Percentiles rank a stretch among this genome's conserved stretches.
These are phyloP conservation scores for Echites panduratus DNA, from an alignment of 257 asterid genomes.

Conservation along the genomic window DNA sequence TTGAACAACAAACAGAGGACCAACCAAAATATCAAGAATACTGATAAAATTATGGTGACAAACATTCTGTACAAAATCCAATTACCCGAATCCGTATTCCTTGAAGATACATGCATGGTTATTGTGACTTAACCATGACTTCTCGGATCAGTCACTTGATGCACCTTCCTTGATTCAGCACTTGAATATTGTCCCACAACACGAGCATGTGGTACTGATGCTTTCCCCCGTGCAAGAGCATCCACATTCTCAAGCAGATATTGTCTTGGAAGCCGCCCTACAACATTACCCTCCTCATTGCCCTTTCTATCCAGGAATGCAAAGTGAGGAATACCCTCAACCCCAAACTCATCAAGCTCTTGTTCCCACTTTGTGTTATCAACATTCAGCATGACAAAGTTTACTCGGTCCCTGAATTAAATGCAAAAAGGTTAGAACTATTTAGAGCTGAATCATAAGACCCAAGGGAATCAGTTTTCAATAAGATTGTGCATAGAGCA, in stretches of 20 bases:
- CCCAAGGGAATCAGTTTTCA: not conserved
- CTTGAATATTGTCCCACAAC: constrained; percentile 75
- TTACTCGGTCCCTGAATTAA: constrained; percentile 62
- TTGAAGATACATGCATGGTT: not conserved
- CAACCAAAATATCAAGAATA: not conserved
- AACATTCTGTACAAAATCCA: not conserved
- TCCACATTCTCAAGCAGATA: constrained; percentile 78
- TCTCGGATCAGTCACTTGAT: constrained; percentile 71
- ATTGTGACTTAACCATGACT: constrained; percentile 65
- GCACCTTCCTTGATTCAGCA: constrained; percentile 65
- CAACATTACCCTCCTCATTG: constrained; percentile 91
- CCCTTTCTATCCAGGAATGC: constrained; percentile 86
- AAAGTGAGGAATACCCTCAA: constrained; percentile 97
- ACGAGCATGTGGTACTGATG: constrained; percentile 80
- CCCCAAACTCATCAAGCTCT: constrained; percentile 99
- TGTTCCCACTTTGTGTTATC: constrained; percentile 99
- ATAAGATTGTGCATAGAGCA: not conserved
- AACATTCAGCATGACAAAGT: constrained; percentile 95
- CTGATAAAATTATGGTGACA: not conserved
- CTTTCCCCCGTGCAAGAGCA: constrained; percentile 83
- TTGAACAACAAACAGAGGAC: not conserved
- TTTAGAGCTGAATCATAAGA: not conserved
- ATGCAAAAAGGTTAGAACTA: constrained; percentile 1
- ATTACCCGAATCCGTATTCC: not conserved
- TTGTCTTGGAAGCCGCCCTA: constrained; percentile 79